These are phyloP conservation scores for Sequoiadendron giganteum DNA, from an alignment of 75 land plant species.

Conservation along the genomic window DNA sequence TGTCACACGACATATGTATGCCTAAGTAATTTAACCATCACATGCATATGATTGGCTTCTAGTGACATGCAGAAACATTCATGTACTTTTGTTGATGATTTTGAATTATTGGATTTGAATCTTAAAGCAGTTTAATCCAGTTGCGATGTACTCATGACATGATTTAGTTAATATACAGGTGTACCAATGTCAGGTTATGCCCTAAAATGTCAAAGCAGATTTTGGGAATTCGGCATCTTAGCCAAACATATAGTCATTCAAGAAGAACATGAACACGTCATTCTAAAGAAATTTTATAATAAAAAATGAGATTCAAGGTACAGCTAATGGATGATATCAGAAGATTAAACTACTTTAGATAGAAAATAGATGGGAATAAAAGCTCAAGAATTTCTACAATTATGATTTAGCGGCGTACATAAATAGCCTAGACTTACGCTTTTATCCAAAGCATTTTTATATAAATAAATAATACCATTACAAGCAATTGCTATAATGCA, in stretches of 20 bases:
- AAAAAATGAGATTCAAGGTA: too few relatives aligned
- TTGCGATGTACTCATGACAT: background rate
- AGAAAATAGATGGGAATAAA: background rate
- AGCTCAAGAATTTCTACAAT: background rate
- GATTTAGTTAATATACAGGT: background rate
- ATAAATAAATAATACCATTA: too few relatives aligned
- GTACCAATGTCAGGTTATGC: background rate
- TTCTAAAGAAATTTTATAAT: too few relatives aligned
- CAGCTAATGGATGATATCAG: too few relatives aligned
- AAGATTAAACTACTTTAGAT: too few relatives aligned
- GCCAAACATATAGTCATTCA: too few relatives aligned
- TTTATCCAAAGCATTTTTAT: too few relatives aligned
- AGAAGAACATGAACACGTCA: too few relatives aligned
- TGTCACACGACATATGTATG: background rate
- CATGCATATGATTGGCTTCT: background rate
- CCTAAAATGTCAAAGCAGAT: background rate
- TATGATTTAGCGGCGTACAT: background rate
- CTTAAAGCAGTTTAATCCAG: background rate
- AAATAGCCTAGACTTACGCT: background rate
- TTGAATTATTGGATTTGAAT: background rate
- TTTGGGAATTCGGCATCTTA: too few relatives aligned
- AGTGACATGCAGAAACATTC: background rate
- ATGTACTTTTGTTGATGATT: background rate
- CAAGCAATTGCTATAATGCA: background rate
- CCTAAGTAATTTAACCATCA: background rate